Conservation (phyloP, 306 rosid species). For the Dalbergia cochinchinensis region DNA sequence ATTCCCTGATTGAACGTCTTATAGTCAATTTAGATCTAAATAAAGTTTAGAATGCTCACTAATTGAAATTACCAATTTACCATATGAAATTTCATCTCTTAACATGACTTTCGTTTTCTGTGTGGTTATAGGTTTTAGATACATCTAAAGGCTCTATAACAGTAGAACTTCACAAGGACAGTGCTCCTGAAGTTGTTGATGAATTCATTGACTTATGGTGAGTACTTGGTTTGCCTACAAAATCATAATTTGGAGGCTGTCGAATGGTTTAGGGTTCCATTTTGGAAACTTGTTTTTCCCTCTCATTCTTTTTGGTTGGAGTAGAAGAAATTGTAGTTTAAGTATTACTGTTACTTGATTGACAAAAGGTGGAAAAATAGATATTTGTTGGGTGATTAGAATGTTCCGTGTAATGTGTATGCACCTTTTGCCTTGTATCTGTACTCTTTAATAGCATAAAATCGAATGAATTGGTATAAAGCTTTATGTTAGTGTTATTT, state of each 20-base stretch:
- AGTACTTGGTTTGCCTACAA: conserved; percentile 49
- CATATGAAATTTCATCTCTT: conserved; percentile 19
- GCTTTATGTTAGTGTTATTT: not conserved
- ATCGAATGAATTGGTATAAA: conserved; percentile 23
- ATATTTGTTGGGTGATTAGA: not conserved
- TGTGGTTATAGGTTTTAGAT: conserved; percentile 65
- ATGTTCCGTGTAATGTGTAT: conserved; percentile 20
- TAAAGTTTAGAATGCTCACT: conserved; percentile 14
- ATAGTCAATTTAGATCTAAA: conserved; percentile 20
- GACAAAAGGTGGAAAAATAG: too few species aligned
- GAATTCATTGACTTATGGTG: conserved; percentile 96
- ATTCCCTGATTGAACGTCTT: conserved; percentile 32
- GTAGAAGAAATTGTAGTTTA: conserved; percentile 23
- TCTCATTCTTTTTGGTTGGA: conserved; percentile 25
- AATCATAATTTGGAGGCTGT: conserved; percentile 22
- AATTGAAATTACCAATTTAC: conserved; percentile 10
- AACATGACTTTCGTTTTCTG: conserved; percentile 18
- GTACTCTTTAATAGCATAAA: not conserved
- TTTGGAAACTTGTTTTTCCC: conserved; percentile 1
- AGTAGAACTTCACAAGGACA: conserved; percentile 82
- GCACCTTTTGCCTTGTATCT: not conserved
- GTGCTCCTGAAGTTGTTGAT: conserved; percentile 95
- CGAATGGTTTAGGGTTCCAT: conserved; percentile 31
- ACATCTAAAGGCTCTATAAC: conserved; percentile 86
- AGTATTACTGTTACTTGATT: conserved; percentile 5